Evolutionary conservation across 495 filamentous ascomycete species (phyloP), one percentile per base, ranked within the genome.

Genomic region (Aspergillus kassunensis): DNA sequence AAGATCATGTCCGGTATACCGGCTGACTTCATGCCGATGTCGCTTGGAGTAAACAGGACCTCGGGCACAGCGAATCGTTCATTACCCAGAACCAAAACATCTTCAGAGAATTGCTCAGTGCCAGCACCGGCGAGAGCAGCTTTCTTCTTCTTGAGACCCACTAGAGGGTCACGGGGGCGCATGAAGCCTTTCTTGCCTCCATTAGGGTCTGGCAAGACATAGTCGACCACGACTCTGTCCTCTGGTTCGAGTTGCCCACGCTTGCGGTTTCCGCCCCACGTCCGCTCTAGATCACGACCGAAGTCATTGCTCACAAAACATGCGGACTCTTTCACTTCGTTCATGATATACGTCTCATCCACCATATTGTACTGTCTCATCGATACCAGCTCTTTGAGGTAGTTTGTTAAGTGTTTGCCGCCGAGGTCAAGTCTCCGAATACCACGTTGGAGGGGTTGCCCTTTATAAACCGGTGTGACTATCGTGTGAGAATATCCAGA

Each of bases 321-420:
- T 24, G 85, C 84, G 0, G 85, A 77, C 70, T 99, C 95, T 61
- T 97, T 99, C 66, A 97, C 89, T 64, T 96, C 87, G 58, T 95
- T 96, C 65, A 96, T 91, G 16, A 97, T 80, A 61, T 93, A 83
- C 13, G 85, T 83, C 58, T 99, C 93, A 60, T 95, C 89, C 54
- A 91, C 81, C 86, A 97, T 90, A 65, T 96, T 91, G 66, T 90
- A 95, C 56, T 96, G 89, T 25, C 92, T 82, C 47, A 92, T 80
- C 7, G 93, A 97, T 18, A 96, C 81, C 21, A 96, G 76, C 46
- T 93, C 85, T 55, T 95, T 92, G 19, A 99, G 79, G 60, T 91
- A 87, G 66, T 97, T 97, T n/a, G 93, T 97, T 49, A 99, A 72
- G 27, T 93, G 79, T 65, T 95, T 97, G 10, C 93, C 93, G 19